Base-by-base conservation (phyloP, 805 yeast species). In the Candida alai region DNA sequence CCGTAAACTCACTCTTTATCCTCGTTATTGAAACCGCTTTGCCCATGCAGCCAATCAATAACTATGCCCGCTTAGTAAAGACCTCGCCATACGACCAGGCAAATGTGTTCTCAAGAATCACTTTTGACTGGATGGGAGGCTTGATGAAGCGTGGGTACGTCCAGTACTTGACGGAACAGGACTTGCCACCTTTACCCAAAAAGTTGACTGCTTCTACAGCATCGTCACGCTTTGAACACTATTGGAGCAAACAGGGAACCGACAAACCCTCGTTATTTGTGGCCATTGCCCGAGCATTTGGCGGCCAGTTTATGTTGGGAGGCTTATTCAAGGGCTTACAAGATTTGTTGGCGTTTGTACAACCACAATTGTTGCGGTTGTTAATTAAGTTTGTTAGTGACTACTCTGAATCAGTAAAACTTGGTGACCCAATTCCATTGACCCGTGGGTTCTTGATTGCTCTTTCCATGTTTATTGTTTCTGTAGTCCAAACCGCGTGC, bases 101-200 rank as follows among this genome's bases (percentile, higher is more conserved):
- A 9, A 80, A 89, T 52, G 62, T 88, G 11, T 76, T 90, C 43
- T 81, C 95, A 2, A 67, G 74, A 34, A 64, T 90, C 33, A 80
- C 95, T 0, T 90, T 93, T 56, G 63, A 79, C 18, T 93, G 98
- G 97, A 86, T 93, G 95, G 78, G 87, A 14, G 78, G 74, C 1
- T 63, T 93, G 49, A 86, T 93, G 80, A 74, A 64, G 45, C 75
- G 75, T 34, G 97, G 97, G 11, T 83, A 81, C 49, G 62, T 68
- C 26, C 76, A 75, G 40, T 76, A 49, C 48, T 64, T 78, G 48
- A 56, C 42, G 57, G 71, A 73, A 45, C 58, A 63, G 2, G 97
- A 90, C 57, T 73, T 90, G 40, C 96, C 96, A 12, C 72, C 75
- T 12, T 72, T 93, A 32, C 96, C 97, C 9, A 56, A 60, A 2